Evolutionary conservation across 2,329 filamentous ascomycete genomes (phyloP).

Genomic region (Xylaria sp.): DNA sequence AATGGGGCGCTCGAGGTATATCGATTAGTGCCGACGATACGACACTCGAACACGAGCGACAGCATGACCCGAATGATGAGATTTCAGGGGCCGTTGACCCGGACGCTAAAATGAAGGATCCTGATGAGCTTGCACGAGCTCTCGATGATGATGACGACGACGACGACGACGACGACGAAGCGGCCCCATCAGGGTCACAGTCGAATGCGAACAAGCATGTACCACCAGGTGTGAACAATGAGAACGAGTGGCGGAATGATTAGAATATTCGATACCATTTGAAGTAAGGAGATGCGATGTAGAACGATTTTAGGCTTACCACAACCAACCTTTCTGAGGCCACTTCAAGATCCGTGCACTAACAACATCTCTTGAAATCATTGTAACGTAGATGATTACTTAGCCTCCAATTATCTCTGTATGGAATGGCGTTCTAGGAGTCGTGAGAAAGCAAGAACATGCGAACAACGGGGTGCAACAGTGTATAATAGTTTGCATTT

Average conservation of each 20-base stretch:
- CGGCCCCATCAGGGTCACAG: conserved; percentile 38
- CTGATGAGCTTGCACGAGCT: conserved; percentile 71
- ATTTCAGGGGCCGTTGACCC: conserved; percentile 62
- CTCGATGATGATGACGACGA: conserved; percentile 65
- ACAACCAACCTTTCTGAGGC: background rate
- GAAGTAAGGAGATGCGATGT: background rate
- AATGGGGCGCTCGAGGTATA: conserved; percentile 73
- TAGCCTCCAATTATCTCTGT: background rate
- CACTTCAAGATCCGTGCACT: background rate
- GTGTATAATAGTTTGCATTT: conserved; percentile 23
- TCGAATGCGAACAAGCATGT: conserved; percentile 36
- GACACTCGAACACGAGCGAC: conserved; percentile 59
- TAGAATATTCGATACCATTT: conserved; percentile 20
- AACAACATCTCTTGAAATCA: conserved; percentile 1
- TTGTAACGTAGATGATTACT: conserved; percentile 5
- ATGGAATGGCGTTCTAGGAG: conserved; percentile 17
- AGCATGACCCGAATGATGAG: conserved; percentile 55
- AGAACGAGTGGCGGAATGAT: conserved; percentile 47
- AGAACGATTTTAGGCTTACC: background rate
- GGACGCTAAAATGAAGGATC: conserved; percentile 74
- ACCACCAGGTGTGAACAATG: conserved; percentile 44
- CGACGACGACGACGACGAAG: conserved; percentile 63
- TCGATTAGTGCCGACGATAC: conserved; percentile 74
- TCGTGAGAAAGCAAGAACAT: conserved; percentile 11
- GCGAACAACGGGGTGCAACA: conserved; percentile 10